Base-by-base conservation (phyloP, 1,284 basidiomycete genomes). In the Trametes versicolor region DNA sequence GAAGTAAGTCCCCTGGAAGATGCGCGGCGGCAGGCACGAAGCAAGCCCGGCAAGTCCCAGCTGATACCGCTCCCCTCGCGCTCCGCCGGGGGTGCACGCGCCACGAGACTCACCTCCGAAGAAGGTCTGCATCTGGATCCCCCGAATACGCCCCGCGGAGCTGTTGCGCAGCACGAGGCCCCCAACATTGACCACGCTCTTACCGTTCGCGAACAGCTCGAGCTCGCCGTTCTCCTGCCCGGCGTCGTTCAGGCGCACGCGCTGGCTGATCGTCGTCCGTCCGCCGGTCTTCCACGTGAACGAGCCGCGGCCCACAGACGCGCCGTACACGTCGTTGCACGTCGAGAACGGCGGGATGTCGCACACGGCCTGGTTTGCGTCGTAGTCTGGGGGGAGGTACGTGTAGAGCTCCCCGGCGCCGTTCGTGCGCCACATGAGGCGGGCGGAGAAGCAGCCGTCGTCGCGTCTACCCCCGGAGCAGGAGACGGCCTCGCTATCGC, bases 231-330 rank as follows among this genome's bases (percentile, higher is more conserved):
- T 79, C 23, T 87, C 83, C 43, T 83, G 74, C 8, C 90, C n/a
- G 84, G 85, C 21, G 84, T 90, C 70, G 70, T 93, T 93, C 62
- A 93, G 81, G 57, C 75, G 76, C 34, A 92, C 83, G n/a, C 83
- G 85, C 73, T 92, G 88, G 27, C 73, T 75, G 67, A 93, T 78
- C 32, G 76, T 81, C 58, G 88, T 92, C 87, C 91, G 91, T 37
- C 70, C 77, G 3, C 90, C 91, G 2, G 79, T 71, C 19, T 80
- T 76, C 79, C 86, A 95, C 4, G 70, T 75, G 82, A 91, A 95
- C 0, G 88, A 79, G 3, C 92, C 92, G 25, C 93, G 85, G 12
- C 91, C 91, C 68, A 95, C 80, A 4, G 88, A 89, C 51, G 90
- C 79, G 15, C 92, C 91, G 71, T 92, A 93, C 4, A 75, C 76